These are phyloP conservation scores for Aphanomyces euteiches DNA, from an alignment of 352 stramenopile genomes.

Conservation along the genomic window DNA sequence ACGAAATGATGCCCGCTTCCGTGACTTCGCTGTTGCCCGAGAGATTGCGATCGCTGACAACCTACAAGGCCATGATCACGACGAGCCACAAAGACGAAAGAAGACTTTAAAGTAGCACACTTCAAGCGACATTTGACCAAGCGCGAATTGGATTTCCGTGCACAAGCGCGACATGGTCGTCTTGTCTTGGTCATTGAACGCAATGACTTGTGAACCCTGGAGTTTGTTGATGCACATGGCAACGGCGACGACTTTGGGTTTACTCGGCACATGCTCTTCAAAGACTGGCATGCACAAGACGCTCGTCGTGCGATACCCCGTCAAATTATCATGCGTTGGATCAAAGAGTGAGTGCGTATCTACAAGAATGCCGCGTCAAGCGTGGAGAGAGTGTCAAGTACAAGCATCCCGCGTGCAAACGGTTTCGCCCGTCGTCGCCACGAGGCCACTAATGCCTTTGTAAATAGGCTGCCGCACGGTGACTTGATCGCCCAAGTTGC, in stretches of 20 bases:
- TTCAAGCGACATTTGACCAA: slow-evolving; percentile 55
- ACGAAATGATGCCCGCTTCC: slow-evolving; percentile 53
- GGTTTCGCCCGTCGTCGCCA: slow-evolving; percentile 47
- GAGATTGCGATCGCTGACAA: slow-evolving; percentile 22
- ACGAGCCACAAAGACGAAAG: slow-evolving; percentile 41
- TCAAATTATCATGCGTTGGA: slow-evolving; percentile 56
- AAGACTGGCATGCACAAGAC: slow-evolving; percentile 66
- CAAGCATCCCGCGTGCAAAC: slow-evolving; percentile 54
- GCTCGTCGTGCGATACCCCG: slow-evolving; percentile 62
- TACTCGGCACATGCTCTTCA: slow-evolving; percentile 50
- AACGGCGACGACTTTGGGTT: slow-evolving; percentile 62
- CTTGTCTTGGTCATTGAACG: slow-evolving; percentile 48
- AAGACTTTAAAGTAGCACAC: slow-evolving; percentile 67
- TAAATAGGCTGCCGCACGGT: slow-evolving; percentile 58
- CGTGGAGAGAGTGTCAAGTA: neutral
- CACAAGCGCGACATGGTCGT: slow-evolving; percentile 55
- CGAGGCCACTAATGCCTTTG: slow-evolving; percentile 55
- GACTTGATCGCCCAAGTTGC: slow-evolving; percentile 37
- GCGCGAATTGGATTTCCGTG: slow-evolving; percentile 61
- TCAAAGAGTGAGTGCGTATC: slow-evolving; percentile 57
- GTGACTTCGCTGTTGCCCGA: slow-evolving; percentile 36
- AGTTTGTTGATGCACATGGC: slow-evolving; percentile 87
- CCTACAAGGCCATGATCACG: slow-evolving; percentile 17
- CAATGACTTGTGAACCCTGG: slow-evolving; percentile 40
- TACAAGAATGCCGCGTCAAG: neutral